Percentiles rank a stretch among this genome's conserved stretches.
Conservation (phyloP, 306 rosid genomes). For the Sicyos baderoa region DNA sequence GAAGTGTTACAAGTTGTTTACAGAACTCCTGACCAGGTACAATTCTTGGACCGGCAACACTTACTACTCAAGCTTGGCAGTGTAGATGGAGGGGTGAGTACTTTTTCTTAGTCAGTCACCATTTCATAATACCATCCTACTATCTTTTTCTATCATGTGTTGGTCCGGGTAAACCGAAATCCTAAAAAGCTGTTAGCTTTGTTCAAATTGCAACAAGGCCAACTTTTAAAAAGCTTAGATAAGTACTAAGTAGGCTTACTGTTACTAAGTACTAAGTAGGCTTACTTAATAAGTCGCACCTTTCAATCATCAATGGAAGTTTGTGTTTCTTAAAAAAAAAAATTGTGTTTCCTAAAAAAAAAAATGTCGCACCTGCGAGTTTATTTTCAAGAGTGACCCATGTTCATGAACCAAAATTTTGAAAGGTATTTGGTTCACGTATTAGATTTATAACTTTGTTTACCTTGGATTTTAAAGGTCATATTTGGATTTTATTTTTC, state of each 20-base stretch:
- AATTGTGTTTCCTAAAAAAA: too few relatives aligned
- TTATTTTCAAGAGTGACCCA: neutral
- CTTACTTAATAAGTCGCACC: neutral
- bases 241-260: neutral
- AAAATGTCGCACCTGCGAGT: neutral
- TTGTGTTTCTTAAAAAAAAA: too few relatives aligned
- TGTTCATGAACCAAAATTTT: too few relatives aligned
- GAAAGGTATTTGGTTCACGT: too few relatives aligned
- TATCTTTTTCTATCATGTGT: too few relatives aligned
- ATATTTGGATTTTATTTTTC: too few relatives aligned
- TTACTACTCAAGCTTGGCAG: conserved; percentile 92
- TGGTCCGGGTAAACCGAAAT: neutral
- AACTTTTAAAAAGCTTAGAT: neutral
- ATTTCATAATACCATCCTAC: neutral
- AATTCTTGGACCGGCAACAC: conserved; percentile 94
- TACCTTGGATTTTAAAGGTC: too few relatives aligned
- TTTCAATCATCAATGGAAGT: too few relatives aligned
- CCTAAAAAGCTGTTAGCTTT: neutral
- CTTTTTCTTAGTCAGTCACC: conserved; percentile 2
- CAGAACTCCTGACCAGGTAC: conserved; percentile 70
- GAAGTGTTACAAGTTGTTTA: conserved; percentile 37
- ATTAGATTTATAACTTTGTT: too few relatives aligned
- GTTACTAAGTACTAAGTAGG: neutral
- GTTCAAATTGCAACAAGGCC: neutral
- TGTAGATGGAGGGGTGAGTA: conserved; percentile 93